Evolutionary conservation across 495 filamentous ascomycete species (phyloP).

Genomic region (Rusavskia elegans): DNA sequence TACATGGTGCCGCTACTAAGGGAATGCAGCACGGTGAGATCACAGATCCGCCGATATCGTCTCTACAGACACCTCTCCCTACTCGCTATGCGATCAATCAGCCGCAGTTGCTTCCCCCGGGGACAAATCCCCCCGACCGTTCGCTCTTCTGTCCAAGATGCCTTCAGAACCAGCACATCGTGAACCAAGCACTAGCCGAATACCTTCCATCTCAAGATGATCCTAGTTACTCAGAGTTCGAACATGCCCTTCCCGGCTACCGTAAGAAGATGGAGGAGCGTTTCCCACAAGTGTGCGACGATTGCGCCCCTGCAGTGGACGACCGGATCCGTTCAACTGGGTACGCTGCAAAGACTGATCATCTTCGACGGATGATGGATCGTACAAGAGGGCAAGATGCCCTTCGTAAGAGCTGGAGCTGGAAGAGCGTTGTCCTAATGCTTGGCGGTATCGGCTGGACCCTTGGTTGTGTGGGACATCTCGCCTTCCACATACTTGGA

Average conservation of each 20-base stretch:
- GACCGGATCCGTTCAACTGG: constrained; percentile 46
- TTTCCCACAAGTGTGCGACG: constrained; percentile 71
- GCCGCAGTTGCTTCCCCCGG: constrained; percentile 17
- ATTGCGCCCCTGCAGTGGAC: constrained; percentile 53
- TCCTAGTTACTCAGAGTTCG: constrained; percentile 41
- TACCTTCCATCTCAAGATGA: constrained; percentile 56
- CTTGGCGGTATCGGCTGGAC: constrained; percentile 14
- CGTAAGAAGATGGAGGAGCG: constrained; percentile 49
- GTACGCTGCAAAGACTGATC: constrained; percentile 67
- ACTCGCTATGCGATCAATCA: constrained; percentile 16
- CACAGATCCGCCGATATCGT: constrained; percentile 54
- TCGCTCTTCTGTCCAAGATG: constrained; percentile 64
- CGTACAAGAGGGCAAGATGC: constrained; percentile 32
- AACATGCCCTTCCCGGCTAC: constrained; percentile 41
- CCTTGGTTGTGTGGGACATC: constrained; percentile 20
- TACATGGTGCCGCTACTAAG: not conserved
- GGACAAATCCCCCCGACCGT: constrained; percentile 21
- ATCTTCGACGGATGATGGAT: constrained; percentile 56
- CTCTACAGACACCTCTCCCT: constrained; percentile 22
- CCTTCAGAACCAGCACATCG: constrained; percentile 66
- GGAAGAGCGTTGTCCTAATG: constrained; percentile 32
- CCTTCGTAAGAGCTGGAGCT: constrained; percentile 27
- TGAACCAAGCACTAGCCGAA: constrained; percentile 47
- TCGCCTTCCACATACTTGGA: constrained; percentile 25
- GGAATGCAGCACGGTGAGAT: constrained; percentile 57